A percentile compares a stretch with the other conserved stretches of the same genome.
phyloP scores from a whole-genome alignment of 148 eudicot genomes.

The Diospyros kaki region DNA sequence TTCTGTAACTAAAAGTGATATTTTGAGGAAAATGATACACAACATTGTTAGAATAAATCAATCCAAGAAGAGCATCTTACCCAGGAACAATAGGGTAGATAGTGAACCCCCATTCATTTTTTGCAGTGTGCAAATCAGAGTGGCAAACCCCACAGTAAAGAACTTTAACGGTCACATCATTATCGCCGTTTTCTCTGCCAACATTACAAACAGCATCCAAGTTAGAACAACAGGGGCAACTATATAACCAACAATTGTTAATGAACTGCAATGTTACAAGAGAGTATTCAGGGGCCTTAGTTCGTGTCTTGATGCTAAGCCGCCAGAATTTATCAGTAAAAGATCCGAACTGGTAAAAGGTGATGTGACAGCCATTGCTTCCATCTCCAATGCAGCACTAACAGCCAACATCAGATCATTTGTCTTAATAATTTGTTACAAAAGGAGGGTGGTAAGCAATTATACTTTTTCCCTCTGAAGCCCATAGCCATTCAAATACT shows the following conservation, averaged over 20 bases:
- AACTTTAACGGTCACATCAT: conserved; percentile 54
- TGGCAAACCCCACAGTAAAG: conserved; percentile 69
- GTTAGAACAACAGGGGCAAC: not conserved
- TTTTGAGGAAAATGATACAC: not conserved
- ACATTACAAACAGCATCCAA: not conserved
- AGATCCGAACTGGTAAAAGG: no score
- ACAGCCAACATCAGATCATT: no score
- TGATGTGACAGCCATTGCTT: no score
- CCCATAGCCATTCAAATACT: no score
- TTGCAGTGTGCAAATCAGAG: conserved; percentile 51
- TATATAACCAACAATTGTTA: not conserved
- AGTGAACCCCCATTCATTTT: conserved; percentile 70
- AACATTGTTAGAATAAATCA: conserved; percentile 1
- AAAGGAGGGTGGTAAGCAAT: no score
- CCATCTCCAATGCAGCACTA: no score
- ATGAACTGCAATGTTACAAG: not conserved
- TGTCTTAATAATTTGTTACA: no score
- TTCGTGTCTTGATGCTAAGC: no score
- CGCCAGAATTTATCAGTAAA: no score
- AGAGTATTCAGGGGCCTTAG: no score
- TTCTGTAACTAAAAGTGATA: not conserved
- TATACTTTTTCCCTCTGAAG: no score
- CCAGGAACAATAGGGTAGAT: conserved; percentile 60
- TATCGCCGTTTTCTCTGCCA: conserved; percentile 53
- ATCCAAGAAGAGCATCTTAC: conserved; percentile 21